Evolutionary conservation across 306 rosid genomes (phyloP).

Genomic region (Trifolium repens): DNA sequence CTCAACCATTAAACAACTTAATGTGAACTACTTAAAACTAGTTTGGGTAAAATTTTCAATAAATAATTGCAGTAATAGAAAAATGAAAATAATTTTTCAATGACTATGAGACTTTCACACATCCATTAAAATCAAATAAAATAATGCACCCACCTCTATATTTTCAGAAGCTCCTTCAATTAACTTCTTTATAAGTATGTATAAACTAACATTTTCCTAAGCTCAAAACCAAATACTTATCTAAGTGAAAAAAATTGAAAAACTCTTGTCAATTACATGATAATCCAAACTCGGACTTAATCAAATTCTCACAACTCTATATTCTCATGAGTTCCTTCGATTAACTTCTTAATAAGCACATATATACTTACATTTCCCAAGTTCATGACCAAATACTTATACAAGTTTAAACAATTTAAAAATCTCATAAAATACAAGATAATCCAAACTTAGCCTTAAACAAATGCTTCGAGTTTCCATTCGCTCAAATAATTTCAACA

Average conservation of each 20-base stretch:
- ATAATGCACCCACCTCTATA: background rate
- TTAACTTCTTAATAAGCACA: constrained; percentile 1
- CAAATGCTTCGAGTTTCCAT: background rate
- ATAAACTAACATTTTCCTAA: background rate
- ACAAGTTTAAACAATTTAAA: background rate
- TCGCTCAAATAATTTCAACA: background rate
- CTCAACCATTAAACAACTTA: background rate
- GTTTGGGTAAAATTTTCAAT: constrained; percentile 14
- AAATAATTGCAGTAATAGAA: background rate
- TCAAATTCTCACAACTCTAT: background rate
- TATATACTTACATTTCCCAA: background rate
- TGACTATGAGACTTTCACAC: background rate
- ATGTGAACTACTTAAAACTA: constrained; percentile 14
- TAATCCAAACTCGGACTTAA: background rate
- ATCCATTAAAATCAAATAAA: background rate
- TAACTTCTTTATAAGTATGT: background rate
- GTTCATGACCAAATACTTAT: background rate
- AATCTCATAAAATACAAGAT: background rate
- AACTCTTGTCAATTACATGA: background rate
- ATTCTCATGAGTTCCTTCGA: background rate
- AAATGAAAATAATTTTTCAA: background rate
- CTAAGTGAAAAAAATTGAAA: background rate
- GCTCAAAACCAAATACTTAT: constrained; percentile 1
- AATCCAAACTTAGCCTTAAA: background rate
- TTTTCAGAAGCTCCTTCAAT: background rate